These are phyloP conservation scores for Corymbia maculata DNA, from an alignment of 345 rosid genomes.

Conservation along the genomic window DNA sequence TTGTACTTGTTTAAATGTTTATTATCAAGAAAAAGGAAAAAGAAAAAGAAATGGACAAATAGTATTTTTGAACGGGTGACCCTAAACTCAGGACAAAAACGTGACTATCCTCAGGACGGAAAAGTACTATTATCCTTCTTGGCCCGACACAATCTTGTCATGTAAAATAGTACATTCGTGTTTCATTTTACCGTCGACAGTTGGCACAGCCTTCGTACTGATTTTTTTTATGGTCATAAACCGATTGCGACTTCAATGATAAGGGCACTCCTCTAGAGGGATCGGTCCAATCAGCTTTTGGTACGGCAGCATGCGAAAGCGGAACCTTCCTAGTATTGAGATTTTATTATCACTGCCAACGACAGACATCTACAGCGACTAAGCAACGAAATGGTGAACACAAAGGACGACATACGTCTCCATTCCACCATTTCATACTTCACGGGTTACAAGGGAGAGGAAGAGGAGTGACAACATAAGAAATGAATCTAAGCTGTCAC, in stretches of 20 bases:
- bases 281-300: background rate
- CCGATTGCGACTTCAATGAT: background rate
- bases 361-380: background rate
- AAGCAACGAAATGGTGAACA: background rate
- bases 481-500: conserved; percentile 51
- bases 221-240: background rate
- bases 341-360: background rate
- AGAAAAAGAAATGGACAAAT: background rate
- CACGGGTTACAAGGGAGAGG: background rate
- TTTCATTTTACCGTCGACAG: background rate
- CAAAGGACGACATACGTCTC: background rate
- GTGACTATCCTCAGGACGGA: background rate
- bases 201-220: background rate
- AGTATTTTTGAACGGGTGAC: background rate
- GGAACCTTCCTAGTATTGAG: background rate
- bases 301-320: background rate
- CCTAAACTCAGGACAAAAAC: background rate
- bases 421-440: background rate
- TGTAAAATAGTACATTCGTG: background rate
- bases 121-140: background rate
- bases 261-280: background rate
- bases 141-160: background rate
- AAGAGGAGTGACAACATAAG: background rate
- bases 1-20: background rate
- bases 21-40: background rate